phyloP scores from a whole-genome alignment of 1,139 yeast species.

The Taphrina pruni region DNA sequence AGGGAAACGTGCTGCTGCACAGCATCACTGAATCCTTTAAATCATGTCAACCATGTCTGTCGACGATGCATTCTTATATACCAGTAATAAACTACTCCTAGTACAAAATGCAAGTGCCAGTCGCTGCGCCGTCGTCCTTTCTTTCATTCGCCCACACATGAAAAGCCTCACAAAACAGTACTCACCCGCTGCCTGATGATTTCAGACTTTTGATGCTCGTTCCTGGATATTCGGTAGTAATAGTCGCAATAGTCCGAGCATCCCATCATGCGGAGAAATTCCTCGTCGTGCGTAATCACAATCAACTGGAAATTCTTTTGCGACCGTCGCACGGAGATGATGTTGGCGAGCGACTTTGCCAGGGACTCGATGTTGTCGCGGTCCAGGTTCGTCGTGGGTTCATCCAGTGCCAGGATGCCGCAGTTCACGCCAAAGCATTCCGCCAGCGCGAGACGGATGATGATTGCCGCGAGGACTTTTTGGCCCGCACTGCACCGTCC shows the following conservation, averaged over 20 bases:
- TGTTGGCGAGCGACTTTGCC: conserved; percentile 76
- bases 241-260: conserved; percentile 89
- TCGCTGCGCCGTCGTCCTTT: neutral
- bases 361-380: conserved; percentile 85
- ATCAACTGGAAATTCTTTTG: conserved; percentile 92
- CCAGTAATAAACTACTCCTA: neutral
- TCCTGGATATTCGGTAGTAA: conserved; percentile 80
- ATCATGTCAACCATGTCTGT: neutral
- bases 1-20: neutral
- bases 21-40: too few species aligned
- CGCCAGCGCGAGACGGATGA: conserved; percentile 87
- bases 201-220: conserved; percentile 56
- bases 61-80: neutral
- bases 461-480: conserved; percentile 88
- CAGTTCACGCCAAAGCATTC: conserved; percentile 95
- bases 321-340: conserved; percentile 72
- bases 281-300: conserved; percentile 91
- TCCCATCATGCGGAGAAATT: conserved; percentile 80
- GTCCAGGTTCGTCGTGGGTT: conserved; percentile 96
- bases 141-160: too few species aligned
- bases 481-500: conserved; percentile 99
- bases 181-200: conserved; percentile 32
- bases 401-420: conserved; percentile 95
- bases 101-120: neutral
- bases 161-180: neutral